Conservation (phyloP, 176 grass and related monocot genomes). For the Olyra latifolia region DNA sequence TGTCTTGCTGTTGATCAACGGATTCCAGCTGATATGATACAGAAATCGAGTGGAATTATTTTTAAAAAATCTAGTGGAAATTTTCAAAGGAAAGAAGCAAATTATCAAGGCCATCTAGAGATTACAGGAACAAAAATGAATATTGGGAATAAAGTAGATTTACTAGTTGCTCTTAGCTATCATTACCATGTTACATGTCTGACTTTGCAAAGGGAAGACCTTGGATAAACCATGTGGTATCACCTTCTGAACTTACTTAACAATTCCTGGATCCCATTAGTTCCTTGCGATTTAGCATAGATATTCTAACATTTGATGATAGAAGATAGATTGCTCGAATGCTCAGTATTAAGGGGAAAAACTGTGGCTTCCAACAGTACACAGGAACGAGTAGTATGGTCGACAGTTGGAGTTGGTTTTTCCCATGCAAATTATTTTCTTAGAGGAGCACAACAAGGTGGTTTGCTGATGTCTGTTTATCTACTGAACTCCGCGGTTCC, state of each 20-base stretch:
- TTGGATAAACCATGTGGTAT: constrained; percentile 12
- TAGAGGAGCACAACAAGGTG: not conserved
- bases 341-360: not conserved
- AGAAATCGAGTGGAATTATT: not conserved
- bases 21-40: not conserved
- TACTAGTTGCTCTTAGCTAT: constrained; percentile 20
- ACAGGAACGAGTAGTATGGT: not conserved
- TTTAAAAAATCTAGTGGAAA: not conserved
- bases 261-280: not conserved
- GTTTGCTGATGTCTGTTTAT: not conserved
- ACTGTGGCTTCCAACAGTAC: not conserved
- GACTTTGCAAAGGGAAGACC: constrained; percentile 30
- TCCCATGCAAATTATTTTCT: not conserved
- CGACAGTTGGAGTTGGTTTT: not conserved
- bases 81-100: not conserved
- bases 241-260: not conserved
- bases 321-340: not conserved
- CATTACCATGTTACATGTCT: constrained; percentile 39
- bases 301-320: constrained; percentile 5
- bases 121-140: not conserved
- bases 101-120: not conserved
- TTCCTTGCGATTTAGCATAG: not conserved
- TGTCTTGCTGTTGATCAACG: not conserved
- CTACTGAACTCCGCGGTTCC: no score
- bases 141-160: constrained; percentile 7